Evolutionary conservation across 805 yeast genomes (phyloP).

Genomic region (Kodamaea jinghongensis): DNA sequence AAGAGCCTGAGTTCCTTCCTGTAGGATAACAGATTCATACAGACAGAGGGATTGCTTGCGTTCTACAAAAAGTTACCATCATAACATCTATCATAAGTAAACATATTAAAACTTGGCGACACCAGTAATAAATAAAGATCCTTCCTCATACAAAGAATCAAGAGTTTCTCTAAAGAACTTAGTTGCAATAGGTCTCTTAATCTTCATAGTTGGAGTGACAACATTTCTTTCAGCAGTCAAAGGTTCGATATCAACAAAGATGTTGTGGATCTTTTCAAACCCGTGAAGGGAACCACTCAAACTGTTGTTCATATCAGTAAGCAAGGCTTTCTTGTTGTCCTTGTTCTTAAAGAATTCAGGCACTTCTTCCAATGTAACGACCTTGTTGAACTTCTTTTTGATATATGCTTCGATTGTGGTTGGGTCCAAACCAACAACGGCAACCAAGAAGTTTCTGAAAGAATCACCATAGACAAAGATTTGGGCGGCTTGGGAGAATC

Average conservation of each 20-base stretch:
- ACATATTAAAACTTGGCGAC: constrained; percentile 9
- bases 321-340: constrained; percentile 19
- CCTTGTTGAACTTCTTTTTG: constrained; percentile 10
- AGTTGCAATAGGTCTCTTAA: constrained; percentile 41
- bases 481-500: constrained; percentile 50
- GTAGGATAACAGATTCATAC: background rate
- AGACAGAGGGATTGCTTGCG: constrained; percentile 7
- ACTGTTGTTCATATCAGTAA: constrained; percentile 22
- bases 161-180: constrained; percentile 27
- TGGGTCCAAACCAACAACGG: constrained; percentile 59
- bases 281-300: constrained; percentile 23
- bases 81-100: constrained; percentile 22
- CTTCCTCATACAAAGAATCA: constrained; percentile 35
- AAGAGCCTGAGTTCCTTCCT: background rate
- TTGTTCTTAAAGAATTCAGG: constrained; percentile 14
- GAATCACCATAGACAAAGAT: constrained; percentile 66
- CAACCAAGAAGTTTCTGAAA: constrained; percentile 53
- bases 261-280: constrained; percentile 34
- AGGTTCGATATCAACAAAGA: constrained; percentile 27
- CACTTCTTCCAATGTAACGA: constrained; percentile 13
- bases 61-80: constrained; percentile 22
- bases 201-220: constrained; percentile 63
- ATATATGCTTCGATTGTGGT: constrained; percentile 16
- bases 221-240: constrained; percentile 56
- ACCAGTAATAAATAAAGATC: constrained; percentile 18